Base-by-base conservation (phyloP, 805 yeast genomes). In the Candida khao-thaluensis region DNA sequence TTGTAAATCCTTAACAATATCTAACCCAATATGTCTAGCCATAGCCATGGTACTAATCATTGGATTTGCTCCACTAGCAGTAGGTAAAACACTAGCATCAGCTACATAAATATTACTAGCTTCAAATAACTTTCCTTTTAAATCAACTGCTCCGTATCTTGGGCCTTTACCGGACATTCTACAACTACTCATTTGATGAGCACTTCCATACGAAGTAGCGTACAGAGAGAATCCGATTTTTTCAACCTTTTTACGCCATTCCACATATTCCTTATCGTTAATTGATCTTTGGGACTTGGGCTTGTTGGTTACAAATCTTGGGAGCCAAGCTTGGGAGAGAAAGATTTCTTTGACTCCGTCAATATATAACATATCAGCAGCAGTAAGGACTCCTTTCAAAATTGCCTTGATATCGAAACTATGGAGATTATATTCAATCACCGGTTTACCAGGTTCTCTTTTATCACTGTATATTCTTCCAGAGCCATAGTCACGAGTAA, bases 181-280 rank as follows among this genome's bases (percentile, higher is more conserved):
- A 53, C 79, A 72, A 7, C 72, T 49, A 30, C 71, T 62, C 79
- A 75, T 74, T 52, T 75, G 81, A 53, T 75, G 80, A 11, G 81
- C 81, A 2, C 70, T 59, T 10, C 79, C 80, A 41, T 60, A 56
- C 2, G 54, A 35, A 3, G 63, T 43, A 4, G 64, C 65, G 38
- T 50, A 66, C n/a, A 41, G 5, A 11, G 54, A 50, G 35, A 66
- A 47, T 5, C 60, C 58, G 12, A 50, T 50, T n/a, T 52, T 52
- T 8, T 53, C 57, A 7, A 58, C 59, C 15, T 42, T 39, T 15
- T 48, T 42, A 45, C 71, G 58, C 69, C 69, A 69, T 14, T 40
- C 47, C 17, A 56, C 67, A 47, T 62, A 77, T 41, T 74, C 79
- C 4, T 45, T 29, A 47, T 76, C 81, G 14, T 52, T 50, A 32